Base-by-base conservation (phyloP, 768 basidiomycete species). In the Gyrodon lividus region DNA sequence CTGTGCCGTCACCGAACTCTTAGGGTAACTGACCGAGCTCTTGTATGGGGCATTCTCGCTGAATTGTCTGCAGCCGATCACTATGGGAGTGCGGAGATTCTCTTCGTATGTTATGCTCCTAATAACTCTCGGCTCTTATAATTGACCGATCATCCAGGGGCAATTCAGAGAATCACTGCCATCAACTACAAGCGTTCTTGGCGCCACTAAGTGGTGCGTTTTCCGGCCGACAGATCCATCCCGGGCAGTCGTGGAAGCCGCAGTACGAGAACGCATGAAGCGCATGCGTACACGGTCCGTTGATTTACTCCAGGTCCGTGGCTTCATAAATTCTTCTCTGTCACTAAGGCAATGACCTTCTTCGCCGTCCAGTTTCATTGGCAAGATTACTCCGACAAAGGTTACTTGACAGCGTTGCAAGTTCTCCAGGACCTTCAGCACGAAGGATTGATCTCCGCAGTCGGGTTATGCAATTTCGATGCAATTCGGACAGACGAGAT, bases 131-230 rank as follows among this genome's bases (percentile, higher is more conserved):
- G 41, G 19, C 37, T 30, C 38, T 9, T 48, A 24, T 28, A 30
- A 14, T 37, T 48, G 42, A 58, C 19, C 16, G 30, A 45, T 5
- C 28, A 33, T 62, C 51, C 66, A 92, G 89, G 90, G 89, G 12
- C 81, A 86, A 65, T 88, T 87, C 69, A 77, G 77, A 59, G 62
- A 70, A 55, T 72, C 76, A 12, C 66, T 81, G 16, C 65, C 73
- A 24, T 55, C 69, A 26, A 61, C 75, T 24, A 62, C 72, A 33
- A 59, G 68, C 3, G 76, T 87, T 9, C 55, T 92, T 22, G 86
- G 88, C 38, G 88, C 86, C 1, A 93, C 92, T 2, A 93, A 93
- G 64, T 93, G 88, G 89, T 92, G 89, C 65, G 80, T 89, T 13
- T 92, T 92, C 72, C 75, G 78, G 51, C 70, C 71, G 24, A 71